Evolutionary conservation across 495 filamentous ascomycete genomes (phyloP), one percentile per base, ranked within the genome.

Genomic region (Thermothielavioides terrestris): DNA sequence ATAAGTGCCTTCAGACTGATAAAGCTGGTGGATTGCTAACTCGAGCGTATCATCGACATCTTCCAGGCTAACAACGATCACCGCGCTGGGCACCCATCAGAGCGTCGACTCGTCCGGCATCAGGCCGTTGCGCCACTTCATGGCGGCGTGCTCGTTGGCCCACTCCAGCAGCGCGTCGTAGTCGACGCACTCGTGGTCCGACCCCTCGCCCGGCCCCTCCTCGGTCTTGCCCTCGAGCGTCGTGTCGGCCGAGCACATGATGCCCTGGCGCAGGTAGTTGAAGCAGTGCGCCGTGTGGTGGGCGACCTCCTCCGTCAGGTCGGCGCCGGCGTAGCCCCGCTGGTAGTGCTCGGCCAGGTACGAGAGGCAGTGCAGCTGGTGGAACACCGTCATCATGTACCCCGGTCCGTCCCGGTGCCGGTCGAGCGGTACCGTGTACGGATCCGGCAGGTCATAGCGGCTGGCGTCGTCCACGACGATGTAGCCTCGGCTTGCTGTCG

Each of bases 291-390:
- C 48, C 22, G 67, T 65, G 52, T 76, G 73, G 35, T 73, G 68
- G 3, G 68, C 69, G 0, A 70, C 55, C 25, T 70, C 67, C 18
- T 70, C 58, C 11, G 60, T 61, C 45, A 75, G 49, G 20, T 63
- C 40, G 14, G 50, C 38, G n/a, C 68, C 68, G 6, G 50, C 65
- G 49, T 68, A 72, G 14, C 65, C 70, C 7, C 50, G 58, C 43
- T 72, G 70, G 52, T 60, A 71, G 35, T 71, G 63, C 53, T 66
- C 56, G 6, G 67, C 61, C 22, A 75, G 37, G 48, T 72, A 73
- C 9, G 69, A 73, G 27, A 78, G 58, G 50, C 75, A 77, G 50
- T 78, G 73, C 3, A 78, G 66, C 50, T 77, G 73, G 58, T 78
- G 73, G 53, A 76, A 74, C 11, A 75, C 71, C 22, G 69, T 68